These are phyloP conservation scores for Boeremia exigua DNA, from an alignment of 2,329 filamentous ascomycete genomes.

Conservation along the genomic window DNA sequence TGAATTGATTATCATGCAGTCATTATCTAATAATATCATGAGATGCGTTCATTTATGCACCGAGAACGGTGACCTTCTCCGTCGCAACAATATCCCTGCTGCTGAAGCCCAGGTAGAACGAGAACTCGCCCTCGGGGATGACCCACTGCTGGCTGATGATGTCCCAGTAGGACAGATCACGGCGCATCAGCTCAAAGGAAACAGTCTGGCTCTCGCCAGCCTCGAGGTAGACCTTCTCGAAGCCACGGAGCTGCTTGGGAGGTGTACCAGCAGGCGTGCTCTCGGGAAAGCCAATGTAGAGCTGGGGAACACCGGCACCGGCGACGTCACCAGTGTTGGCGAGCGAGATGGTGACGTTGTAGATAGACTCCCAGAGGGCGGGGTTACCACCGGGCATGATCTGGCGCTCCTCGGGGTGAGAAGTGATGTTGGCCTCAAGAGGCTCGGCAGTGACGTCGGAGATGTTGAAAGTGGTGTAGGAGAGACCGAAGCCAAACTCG, in stretches of 20 bases:
- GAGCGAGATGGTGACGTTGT: conserved; percentile 70
- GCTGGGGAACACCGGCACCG: conserved; percentile 62
- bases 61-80: conserved; percentile 28
- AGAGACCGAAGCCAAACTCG: conserved; percentile 79
- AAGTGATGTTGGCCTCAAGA: conserved; percentile 64
- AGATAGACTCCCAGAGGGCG: conserved; percentile 70
- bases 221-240: conserved; percentile 60
- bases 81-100: conserved; percentile 33
- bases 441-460: conserved; percentile 65
- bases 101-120: conserved; percentile 35
- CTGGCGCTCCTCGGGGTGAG: conserved; percentile 53
- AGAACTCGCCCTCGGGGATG: conserved; percentile 50
- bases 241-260: conserved; percentile 53
- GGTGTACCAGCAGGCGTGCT: conserved; percentile 66
- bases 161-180: conserved; percentile 90
- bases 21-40: conserved; percentile 7
- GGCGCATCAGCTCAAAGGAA: conserved; percentile 70
- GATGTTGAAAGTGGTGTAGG: conserved; percentile 78
- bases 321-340: conserved; percentile 69
- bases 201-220: conserved; percentile 70
- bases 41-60: not conserved
- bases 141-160: conserved; percentile 79
- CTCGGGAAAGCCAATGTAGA: conserved; percentile 60
- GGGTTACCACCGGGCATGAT: conserved; percentile 54
- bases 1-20: conserved; percentile 4